Evolutionary conservation across 192 early-diverging fungal genomes (phyloP), one percentile per base, ranked within the genome.

Genomic region (Ambispora gerdemannii): DNA sequence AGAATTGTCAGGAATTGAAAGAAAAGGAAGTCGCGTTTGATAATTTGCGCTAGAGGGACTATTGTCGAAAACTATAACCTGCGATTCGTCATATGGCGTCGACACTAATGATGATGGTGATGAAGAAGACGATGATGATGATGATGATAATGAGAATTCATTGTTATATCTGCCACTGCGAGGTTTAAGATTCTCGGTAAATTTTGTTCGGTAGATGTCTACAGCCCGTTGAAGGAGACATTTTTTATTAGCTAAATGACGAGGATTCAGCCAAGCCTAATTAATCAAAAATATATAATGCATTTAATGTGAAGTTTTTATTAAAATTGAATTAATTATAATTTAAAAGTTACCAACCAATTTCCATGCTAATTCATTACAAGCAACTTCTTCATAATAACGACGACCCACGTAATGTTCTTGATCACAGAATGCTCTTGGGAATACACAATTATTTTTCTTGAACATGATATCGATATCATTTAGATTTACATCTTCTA

Each of bases 381-480:
- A 43, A 10, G 38, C 38, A 10, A 43, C 38, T 43, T 43, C 38
- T 43, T 43, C 38, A 10, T 43, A 6, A 43, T 43, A 43, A 43
- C 15, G 38, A 43, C 38, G 38, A 10, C 38, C 38, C 6, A 10
- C 15, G 38, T 43, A 43, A 10, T 43, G 38, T 43, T 43, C 38
- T 10, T 43, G 27, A 43, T 19, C 38, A 67, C 28, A 47, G 10
- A 27, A 35, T 22, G 65, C 65, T 49, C 65, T 33, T n/a, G 65
- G 65, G n/a, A 47, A 67, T 27, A 67, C 65, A 20, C 65, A 51
- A 49, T 67, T 67, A 27, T 33, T 67, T 27, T 20, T 33, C n/a
- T 47, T 33, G 38, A 67, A 67, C n/a, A 43, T 49, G 3, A 20
- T 4, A 28, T 67, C 34, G 20, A 67, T 67, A 17, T 67, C 38